Base-by-base conservation (phyloP, 2,329 filamentous ascomycete species). In the Fragosphaeria purpurea region DNA sequence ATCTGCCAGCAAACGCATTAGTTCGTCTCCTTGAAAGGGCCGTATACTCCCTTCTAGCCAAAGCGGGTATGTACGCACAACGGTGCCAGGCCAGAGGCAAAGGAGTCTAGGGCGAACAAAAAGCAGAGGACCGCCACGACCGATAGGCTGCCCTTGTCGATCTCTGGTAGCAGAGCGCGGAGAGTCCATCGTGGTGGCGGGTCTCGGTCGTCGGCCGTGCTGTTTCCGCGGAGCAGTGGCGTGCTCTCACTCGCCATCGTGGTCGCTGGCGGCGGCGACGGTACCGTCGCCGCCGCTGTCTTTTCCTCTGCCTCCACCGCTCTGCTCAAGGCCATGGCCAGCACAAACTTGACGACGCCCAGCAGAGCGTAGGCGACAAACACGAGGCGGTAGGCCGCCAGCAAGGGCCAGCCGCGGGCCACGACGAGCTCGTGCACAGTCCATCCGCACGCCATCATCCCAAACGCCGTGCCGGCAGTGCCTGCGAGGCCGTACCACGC, bases 401-500 rank as follows among this genome's bases (percentile, higher is more conserved):
- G 35, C 35, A 7, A 11, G 32, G 9, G 32, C 33, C 11, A 2
- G n/a, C 13, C 39, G 0, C 61, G 62, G 4, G 67, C 59, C 13
- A 58, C 58, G 1, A 61, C 58, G 30, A 72, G 68, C 34, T 84
- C 64, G 4, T 77, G 71, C 5, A 84, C 70, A 4, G 73, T 60
- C 77, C 79, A 83, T 3, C 83, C 83, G 50, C 75, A 75, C 0
- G 69, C 65, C 43, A 82, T 65, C 53, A 79, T 74, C 1, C 83
- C 83, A 12, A 76, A 68, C 0, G 83, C 81, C 0, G 75, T 72
- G 0, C 83, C 83, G 0, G 77, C 74, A 0, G 72, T 75, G 3
- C 82, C 83, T 1, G 71, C 62, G 6, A 82, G 67, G 6, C 69
- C 74, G 57, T 82, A 83, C 79, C 79, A 83, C 4, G 79, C 79